Evolutionary conservation across 2,329 filamentous ascomycete genomes (phyloP).

Genomic region (Aspergillus nomiae): DNA sequence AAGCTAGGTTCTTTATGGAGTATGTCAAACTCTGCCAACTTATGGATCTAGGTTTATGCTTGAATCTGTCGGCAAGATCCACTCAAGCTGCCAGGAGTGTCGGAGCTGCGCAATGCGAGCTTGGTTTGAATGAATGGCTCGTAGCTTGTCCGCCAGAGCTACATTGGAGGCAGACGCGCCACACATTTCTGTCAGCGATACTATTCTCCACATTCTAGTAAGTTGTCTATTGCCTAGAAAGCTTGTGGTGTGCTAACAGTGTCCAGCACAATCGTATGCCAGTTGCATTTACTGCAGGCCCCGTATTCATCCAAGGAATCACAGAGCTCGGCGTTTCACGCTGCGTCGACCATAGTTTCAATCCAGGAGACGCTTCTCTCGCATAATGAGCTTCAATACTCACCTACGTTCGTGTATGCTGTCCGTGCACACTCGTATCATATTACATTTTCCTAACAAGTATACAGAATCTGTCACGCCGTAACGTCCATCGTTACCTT

Average conservation of each 20-base stretch:
- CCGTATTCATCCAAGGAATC: slow-evolving; percentile 7
- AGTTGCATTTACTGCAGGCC: slow-evolving; percentile 12
- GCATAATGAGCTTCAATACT: slow-evolving; percentile 11
- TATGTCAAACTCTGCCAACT: slow-evolving; percentile 19
- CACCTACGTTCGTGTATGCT: slow-evolving; percentile 12
- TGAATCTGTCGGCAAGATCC: slow-evolving; percentile 13
- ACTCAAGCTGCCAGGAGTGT: slow-evolving; percentile 2
- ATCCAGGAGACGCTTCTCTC: slow-evolving; percentile 15
- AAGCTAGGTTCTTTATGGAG: slow-evolving; percentile 14
- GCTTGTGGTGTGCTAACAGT: not conserved
- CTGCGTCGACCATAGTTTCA: slow-evolving; percentile 15
- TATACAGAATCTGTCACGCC: slow-evolving; percentile 14
- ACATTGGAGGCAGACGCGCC: slow-evolving; percentile 11
- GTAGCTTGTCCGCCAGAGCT: slow-evolving; percentile 13
- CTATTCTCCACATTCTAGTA: slow-evolving; percentile 16
- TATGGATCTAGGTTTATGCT: slow-evolving; percentile 17
- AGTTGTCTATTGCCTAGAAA: not conserved
- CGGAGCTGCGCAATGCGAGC: slow-evolving; percentile 16
- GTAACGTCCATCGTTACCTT: slow-evolving; percentile 17
- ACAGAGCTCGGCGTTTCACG: slow-evolving; percentile 15
- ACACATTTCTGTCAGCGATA: slow-evolving; percentile 12
- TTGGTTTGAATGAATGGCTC: slow-evolving; percentile 18
- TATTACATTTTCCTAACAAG: not conserved
- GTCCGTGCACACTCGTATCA: not conserved
- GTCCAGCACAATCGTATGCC: slow-evolving; percentile 17